Conservation (phyloP, 495 filamentous ascomycete genomes). For the Aspergillus saccharolyticus region DNA sequence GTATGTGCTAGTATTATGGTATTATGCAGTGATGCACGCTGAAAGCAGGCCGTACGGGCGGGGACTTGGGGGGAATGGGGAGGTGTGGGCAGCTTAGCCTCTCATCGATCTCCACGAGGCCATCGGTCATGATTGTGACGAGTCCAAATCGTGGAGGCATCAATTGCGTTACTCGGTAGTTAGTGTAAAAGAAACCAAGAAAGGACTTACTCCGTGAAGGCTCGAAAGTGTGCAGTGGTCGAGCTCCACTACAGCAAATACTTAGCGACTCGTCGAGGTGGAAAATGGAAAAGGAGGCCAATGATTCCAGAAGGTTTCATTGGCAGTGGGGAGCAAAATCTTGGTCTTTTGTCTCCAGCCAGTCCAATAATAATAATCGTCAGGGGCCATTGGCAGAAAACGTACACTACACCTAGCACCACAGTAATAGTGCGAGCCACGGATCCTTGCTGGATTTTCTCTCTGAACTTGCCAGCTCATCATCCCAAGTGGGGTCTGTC, state of each 20-base stretch:
- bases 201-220: no score
- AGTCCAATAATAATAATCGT: slow-evolving; percentile 19
- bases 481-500: slow-evolving; percentile 16
- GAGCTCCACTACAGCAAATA: not conserved
- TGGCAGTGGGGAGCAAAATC: slow-evolving; percentile 12
- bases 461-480: slow-evolving; percentile 18
- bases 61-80: no score
- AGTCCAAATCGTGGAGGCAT: slow-evolving; percentile 19
- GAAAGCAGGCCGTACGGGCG: slow-evolving; percentile 1
- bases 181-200: no score
- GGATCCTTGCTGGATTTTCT: slow-evolving; percentile 2
- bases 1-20: no score
- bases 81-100: not conserved
- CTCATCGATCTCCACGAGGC: slow-evolving; percentile 14
- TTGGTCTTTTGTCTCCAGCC: not conserved
- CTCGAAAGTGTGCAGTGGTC: not conserved
- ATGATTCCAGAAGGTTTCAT: slow-evolving; percentile 15
- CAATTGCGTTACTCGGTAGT: not conserved
- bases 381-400: slow-evolving; percentile 8
- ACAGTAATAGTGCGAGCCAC: slow-evolving; percentile 1
- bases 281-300: slow-evolving; percentile 9
- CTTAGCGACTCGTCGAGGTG: slow-evolving; percentile 8
- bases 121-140: slow-evolving; percentile 16
- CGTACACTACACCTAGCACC: not conserved
- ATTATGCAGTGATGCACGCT: slow-evolving; percentile 1